phyloP scores from a whole-genome alignment of 106 monocot genomes.

The Hemerocallis citrina region DNA sequence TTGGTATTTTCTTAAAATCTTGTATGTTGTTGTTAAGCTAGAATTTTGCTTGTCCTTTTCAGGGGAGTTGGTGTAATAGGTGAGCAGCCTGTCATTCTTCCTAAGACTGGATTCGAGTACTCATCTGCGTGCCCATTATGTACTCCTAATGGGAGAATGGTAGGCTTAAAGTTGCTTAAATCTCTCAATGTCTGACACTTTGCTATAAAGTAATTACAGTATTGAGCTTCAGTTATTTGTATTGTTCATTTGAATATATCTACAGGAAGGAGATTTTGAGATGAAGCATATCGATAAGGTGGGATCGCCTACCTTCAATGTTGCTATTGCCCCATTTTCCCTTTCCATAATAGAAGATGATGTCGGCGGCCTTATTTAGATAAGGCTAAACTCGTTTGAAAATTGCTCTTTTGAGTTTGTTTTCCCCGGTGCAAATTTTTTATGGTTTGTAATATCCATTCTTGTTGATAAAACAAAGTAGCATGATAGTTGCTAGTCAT shows the following conservation, averaged over 20 bases:
- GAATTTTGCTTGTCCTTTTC: conserved; percentile 1
- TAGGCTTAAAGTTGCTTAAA: conserved; percentile 10
- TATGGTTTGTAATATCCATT: no score
- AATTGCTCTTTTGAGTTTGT: no score
- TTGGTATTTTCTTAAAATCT: not conserved
- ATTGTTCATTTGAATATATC: not conserved
- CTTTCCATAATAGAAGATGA: conserved; percentile 60
- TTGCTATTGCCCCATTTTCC: conserved; percentile 89
- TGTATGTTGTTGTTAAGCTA: not conserved
- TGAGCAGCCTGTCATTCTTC: conserved; percentile 96
- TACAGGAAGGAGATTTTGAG: conserved; percentile 94
- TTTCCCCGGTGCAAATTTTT: no score
- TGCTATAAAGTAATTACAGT: not conserved
- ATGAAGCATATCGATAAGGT: conserved; percentile 84
- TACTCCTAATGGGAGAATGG: conserved; percentile 89
- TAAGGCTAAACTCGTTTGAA: not conserved
- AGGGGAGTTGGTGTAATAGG: conserved; percentile 94
- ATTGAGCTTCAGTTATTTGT: not conserved
- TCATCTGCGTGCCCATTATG: conserved; percentile 83
- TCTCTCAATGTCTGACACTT: not conserved
- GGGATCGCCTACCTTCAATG: conserved; percentile 74
- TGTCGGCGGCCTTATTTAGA: conserved; percentile 16
- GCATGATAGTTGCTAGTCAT: no score
- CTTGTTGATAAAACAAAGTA: no score
- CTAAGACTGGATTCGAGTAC: conserved; percentile 83